Base-by-base conservation (phyloP, 2,329 filamentous ascomycete genomes). In the Trichothecium roseum region DNA sequence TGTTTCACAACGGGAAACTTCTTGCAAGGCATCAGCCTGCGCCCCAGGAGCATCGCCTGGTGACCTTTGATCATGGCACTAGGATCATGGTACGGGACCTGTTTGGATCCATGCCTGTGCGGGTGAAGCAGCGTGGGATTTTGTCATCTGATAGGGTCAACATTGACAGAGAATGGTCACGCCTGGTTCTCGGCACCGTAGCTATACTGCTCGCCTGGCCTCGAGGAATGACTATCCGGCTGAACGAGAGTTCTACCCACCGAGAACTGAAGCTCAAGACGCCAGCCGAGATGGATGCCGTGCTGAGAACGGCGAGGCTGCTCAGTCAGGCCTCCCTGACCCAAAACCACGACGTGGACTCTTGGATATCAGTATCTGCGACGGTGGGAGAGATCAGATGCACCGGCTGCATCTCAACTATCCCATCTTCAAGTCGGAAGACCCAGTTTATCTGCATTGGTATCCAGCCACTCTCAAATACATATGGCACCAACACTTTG, bases 91-190 rank as follows among this genome's bases (percentile, higher is more conserved):
- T 94, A 5, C 74, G 79, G 37, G 80, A 94, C 53, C 63, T 95
- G 1, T 96, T 95, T 57, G 87, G 88, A 1, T 82, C 79, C 39
- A 84, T 95, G 74, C 87, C 89, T 0, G 89, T 95, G 10, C 78
- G 89, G 12, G 80, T 93, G 18, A 94, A 91, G 52, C 83, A 87
- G 46, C 73, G 87, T 42, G 73, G 77, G 0, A 46, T 73, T 0
- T 45, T 76, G 3, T 59, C 64, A 43, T 54, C 66, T 28, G 62
- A 74, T 47, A 67, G 64, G 45, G 44, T 66, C 9, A 51, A 63
- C 17, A 63, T 78, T 32, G 56, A 70, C 15, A 81, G 69, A 43
- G 69, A 82, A 35, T 89, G 84, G 76, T 70, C 77, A 18, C 56
- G 56, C 1, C 57, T 94, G 13, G 70, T 74, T 41, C 68, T 62